Conservation (phyloP, 176 grass and related monocot genomes). For the Triticum turgidum region DNA sequence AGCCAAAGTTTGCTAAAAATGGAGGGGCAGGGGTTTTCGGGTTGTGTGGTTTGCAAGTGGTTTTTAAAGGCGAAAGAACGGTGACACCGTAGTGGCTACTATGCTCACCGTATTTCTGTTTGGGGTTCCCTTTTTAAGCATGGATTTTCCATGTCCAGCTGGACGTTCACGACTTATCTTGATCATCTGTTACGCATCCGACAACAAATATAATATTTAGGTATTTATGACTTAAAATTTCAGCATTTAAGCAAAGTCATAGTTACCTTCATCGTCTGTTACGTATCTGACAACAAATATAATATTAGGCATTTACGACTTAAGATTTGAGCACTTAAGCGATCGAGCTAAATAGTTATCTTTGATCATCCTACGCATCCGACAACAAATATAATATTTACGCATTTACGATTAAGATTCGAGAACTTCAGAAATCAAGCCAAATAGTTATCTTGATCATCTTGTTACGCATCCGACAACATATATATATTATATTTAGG, state of each 20-base stretch:
- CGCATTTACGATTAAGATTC: too few species aligned
- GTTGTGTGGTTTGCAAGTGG: constrained; percentile 45
- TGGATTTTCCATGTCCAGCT: not conserved
- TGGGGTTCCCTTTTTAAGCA: not conserved
- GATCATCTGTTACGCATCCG: not conserved
- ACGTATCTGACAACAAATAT: too few species aligned
- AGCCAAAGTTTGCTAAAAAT: constrained; percentile 33
- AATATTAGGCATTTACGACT: too few species aligned
- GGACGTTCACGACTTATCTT: not conserved
- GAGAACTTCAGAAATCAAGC: too few species aligned
- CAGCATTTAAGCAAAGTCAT: not conserved
- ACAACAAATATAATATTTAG: not conserved
- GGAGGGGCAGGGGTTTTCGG: constrained; percentile 32
- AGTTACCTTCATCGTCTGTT: too few species aligned
- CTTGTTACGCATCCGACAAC: too few species aligned
- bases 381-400: too few species aligned
- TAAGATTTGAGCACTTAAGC: too few species aligned
- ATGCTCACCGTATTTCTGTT: constrained; percentile 2
- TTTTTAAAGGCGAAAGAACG: constrained; percentile 27
- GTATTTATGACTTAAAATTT: not conserved
- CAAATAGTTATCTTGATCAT: too few species aligned
- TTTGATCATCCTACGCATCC: too few species aligned
- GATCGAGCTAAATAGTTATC: too few species aligned
- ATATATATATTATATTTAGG: too few species aligned
- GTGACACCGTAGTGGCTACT: not conserved